These are phyloP conservation scores for Exophiala alcalophila DNA, from an alignment of 2,329 filamentous ascomycete species.

Conservation along the genomic window DNA sequence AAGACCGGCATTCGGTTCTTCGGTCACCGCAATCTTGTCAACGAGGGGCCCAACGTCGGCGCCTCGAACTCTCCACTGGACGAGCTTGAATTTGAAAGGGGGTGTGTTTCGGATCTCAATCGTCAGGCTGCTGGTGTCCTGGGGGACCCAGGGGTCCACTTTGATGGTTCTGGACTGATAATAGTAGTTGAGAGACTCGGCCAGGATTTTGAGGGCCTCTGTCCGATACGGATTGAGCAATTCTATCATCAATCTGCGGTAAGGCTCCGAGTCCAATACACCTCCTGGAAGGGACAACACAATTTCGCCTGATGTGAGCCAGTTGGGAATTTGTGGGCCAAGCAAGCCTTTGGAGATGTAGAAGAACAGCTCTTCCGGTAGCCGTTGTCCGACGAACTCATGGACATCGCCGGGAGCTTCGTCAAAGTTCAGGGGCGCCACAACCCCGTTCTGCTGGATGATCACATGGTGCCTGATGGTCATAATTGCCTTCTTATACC, in stretches of 20 bases:
- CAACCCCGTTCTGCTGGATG: constrained; percentile 71
- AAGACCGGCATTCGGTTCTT: constrained; percentile 10
- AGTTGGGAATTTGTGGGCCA: constrained; percentile 73
- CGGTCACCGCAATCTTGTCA: constrained; percentile 31
- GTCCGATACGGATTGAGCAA: constrained; percentile 73
- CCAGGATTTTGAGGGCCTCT: constrained; percentile 72
- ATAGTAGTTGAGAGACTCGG: constrained; percentile 76
- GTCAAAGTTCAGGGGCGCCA: constrained; percentile 70
- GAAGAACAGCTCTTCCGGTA: constrained; percentile 86
- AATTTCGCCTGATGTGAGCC: constrained; percentile 76
- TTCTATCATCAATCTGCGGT: constrained; percentile 72
- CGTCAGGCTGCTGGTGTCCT: constrained; percentile 60
- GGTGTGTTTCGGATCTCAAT: constrained; percentile 61
- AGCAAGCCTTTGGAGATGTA: constrained; percentile 84
- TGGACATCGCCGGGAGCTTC: constrained; percentile 78
- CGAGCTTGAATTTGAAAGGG: constrained; percentile 53
- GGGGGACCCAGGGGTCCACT: constrained; percentile 81
- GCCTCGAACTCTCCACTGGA: constrained; percentile 72
- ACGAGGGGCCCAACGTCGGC: constrained; percentile 16
- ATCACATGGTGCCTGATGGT: constrained; percentile 84
- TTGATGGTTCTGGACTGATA: constrained; percentile 76
- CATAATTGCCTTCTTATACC: constrained; percentile 81
- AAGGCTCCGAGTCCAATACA: constrained; percentile 73
- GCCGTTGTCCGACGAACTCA: constrained; percentile 82
- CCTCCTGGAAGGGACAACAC: constrained; percentile 81